Evolutionary conservation across 208 protist genomes (phyloP).

Genomic region (Leptomonas seymouri): DNA sequence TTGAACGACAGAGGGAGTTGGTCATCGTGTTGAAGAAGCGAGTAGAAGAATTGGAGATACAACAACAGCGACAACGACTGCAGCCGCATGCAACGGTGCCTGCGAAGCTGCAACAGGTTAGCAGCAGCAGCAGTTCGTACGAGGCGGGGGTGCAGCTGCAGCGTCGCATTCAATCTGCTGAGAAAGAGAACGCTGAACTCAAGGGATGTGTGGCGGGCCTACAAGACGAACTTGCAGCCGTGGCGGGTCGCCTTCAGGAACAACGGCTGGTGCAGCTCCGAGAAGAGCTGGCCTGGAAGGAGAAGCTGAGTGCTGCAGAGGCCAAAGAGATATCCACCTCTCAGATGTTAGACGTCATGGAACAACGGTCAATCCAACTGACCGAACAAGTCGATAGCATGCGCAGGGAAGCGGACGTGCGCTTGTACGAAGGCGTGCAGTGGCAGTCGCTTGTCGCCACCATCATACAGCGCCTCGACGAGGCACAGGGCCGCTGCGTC

Average conservation of each 20-base stretch:
- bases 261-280: background rate
- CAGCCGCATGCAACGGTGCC: background rate
- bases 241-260: background rate
- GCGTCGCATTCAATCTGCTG: constrained; percentile 1
- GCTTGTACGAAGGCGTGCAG: constrained; percentile 29
- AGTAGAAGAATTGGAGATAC: constrained; percentile 35
- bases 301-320: background rate
- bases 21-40: constrained; percentile 48
- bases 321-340: background rate
- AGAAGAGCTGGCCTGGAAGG: constrained; percentile 3
- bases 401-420: constrained; percentile 30
- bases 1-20: constrained; percentile 62
- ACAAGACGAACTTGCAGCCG: background rate
- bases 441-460: constrained; percentile 53
- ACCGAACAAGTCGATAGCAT: constrained; percentile 32
- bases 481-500: constrained; percentile 7
- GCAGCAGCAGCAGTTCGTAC: background rate
- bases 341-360: constrained; percentile 7
- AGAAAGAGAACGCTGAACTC: constrained; percentile 16
- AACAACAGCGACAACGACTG: constrained; percentile 11
- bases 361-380: constrained; percentile 30
- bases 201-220: constrained; percentile 5
- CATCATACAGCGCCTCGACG: constrained; percentile 13
- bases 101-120: background rate
- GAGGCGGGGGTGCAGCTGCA: constrained; percentile 14